These are phyloP conservation scores for Trebouxia sp. DNA, from an alignment of 139 green algal genomes.

Conservation along the genomic window DNA sequence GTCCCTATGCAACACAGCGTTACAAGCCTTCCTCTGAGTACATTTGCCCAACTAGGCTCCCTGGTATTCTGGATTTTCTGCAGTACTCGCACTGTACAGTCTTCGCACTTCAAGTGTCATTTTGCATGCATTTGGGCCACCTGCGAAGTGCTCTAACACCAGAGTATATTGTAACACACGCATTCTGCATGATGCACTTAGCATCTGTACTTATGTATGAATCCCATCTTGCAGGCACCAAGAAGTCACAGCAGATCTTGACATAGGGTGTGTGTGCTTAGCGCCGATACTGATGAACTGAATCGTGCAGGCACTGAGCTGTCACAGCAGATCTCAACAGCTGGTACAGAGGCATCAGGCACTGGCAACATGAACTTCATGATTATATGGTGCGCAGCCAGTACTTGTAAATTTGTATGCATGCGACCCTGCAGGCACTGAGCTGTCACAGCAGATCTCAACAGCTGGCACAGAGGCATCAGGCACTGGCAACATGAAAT, in stretches of 20 bases:
- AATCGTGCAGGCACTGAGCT: slow-evolving; percentile 85
- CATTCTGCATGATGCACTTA: no score
- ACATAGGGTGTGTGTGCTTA: no score
- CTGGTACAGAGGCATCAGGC: slow-evolving; percentile 94
- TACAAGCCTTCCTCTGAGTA: neutral
- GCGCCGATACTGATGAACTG: no score
- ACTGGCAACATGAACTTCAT: slow-evolving; percentile 99
- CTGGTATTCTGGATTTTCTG: no score
- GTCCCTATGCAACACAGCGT: neutral
- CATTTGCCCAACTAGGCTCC: no score
- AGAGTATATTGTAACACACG: no score
- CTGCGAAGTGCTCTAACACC: no score
- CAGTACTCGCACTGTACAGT: no score
- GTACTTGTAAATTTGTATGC: neutral
- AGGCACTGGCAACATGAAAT: slow-evolving; percentile 99
- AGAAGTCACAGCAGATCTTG: no score
- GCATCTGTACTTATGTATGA: neutral
- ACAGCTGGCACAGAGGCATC: slow-evolving; percentile 96
- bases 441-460: slow-evolving; percentile 96
- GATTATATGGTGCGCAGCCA: no score
- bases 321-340: slow-evolving; percentile 96
- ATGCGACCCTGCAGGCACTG: slow-evolving; percentile 47
- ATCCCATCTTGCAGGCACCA: neutral
- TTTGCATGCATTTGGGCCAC: no score
- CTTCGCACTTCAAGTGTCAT: no score